Conservation (phyloP, 1,284 basidiomycete species). For the Serendipita sp. region DNA sequence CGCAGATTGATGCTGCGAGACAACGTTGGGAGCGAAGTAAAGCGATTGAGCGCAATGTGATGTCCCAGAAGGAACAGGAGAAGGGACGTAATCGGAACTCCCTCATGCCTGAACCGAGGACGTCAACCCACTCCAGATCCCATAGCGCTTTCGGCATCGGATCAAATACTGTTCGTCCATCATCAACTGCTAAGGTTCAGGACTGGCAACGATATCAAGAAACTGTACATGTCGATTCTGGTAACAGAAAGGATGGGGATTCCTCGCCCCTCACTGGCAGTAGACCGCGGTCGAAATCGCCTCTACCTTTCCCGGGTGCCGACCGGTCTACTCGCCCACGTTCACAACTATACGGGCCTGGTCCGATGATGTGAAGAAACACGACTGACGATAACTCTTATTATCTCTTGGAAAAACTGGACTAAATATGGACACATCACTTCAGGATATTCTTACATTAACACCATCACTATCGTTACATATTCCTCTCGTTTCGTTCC, state of each 20-base stretch:
- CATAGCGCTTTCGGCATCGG: conserved; percentile 23
- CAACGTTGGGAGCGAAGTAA: conserved; percentile 64
- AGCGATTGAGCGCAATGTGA: conserved; percentile 50
- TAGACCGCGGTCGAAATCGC: neutral
- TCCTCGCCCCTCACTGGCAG: no score
- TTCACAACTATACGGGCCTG: neutral
- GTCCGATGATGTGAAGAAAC: neutral
- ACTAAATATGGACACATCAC: no score
- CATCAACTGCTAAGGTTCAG: conserved; percentile 64
- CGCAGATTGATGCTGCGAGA: conserved; percentile 50
- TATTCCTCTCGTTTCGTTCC: no score
- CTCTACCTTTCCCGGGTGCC: neutral
- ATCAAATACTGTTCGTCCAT: conserved; percentile 21
- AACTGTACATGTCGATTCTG: conserved; percentile 24
- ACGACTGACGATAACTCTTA: no score
- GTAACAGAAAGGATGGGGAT: neutral
- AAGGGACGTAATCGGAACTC: conserved; percentile 25
- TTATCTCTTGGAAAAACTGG: no score
- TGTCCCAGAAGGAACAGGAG: conserved; percentile 55
- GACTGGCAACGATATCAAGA: conserved; percentile 66
- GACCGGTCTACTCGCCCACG: neutral
- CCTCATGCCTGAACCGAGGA: conserved; percentile 25
- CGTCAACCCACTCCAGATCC: conserved; percentile 46
- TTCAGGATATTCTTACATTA: no score
- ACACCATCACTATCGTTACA: no score